Percentiles rank a stretch among this genome's conserved stretches.
Evolutionary conservation across 768 basidiomycete species (phyloP).

Genomic region (Neoboletus subvelutipes): DNA sequence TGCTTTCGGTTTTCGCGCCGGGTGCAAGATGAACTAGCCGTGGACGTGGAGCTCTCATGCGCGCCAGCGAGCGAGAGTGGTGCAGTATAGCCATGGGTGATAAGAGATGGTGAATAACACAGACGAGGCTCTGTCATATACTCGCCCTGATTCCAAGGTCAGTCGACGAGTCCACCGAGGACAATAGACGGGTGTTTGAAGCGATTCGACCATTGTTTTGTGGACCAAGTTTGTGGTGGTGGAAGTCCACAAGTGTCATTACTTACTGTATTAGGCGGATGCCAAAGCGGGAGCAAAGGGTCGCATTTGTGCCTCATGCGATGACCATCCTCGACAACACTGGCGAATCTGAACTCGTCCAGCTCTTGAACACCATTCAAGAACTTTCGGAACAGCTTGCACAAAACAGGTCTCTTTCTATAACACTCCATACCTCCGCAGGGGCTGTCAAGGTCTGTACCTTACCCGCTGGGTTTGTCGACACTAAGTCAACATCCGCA

Average conservation of each 20-base stretch:
- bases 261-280: background rate
- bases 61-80: constrained; percentile 15
- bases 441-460: constrained; percentile 75
- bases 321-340: constrained; percentile 57
- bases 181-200: constrained; percentile 14
- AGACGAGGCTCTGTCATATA: background rate
- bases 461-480: background rate
- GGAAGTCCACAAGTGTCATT: background rate
- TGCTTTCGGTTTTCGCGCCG: constrained; percentile 22
- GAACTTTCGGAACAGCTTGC: constrained; percentile 84
- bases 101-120: background rate
- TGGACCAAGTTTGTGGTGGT: background rate
- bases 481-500: constrained; percentile 29
- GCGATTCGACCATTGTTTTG: background rate
- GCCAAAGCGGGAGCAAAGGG: constrained; percentile 10
- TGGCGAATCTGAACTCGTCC: constrained; percentile 58
- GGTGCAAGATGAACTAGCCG: background rate
- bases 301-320: background rate
- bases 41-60: background rate
- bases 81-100: constrained; percentile 9
- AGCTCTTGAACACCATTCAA: constrained; percentile 64
- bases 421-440: constrained; percentile 68
- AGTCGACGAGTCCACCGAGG: constrained; percentile 14
- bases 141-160: background rate
- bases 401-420: constrained; percentile 72